phyloP scores from a whole-genome alignment of 2,329 filamentous ascomycete species.

The Taxawa tesnikishii region DNA sequence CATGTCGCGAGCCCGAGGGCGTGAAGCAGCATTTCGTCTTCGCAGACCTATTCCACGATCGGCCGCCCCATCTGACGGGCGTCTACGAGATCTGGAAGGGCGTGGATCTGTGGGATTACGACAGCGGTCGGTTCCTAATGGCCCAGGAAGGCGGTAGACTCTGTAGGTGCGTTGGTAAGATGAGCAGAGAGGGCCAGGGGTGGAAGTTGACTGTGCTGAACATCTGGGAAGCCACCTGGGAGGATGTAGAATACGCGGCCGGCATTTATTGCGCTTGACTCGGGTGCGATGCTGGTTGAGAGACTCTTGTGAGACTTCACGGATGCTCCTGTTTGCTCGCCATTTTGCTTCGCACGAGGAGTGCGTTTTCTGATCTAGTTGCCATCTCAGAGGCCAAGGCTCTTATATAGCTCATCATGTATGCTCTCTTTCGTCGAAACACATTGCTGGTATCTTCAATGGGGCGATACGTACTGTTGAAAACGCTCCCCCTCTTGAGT shows the following conservation, averaged over 20 bases:
- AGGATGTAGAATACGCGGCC: conserved; percentile 40
- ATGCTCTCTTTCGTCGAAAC: too few species aligned
- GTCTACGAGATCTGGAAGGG: conserved; percentile 35
- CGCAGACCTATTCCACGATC: conserved; percentile 47
- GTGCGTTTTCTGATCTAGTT: too few species aligned
- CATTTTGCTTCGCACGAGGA: too few species aligned
- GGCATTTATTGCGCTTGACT: too few species aligned
- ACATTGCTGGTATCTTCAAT: too few species aligned
- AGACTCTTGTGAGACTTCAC: too few species aligned
- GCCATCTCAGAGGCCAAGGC: too few species aligned
- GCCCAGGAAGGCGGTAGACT: conserved; percentile 19
- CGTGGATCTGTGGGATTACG: conserved; percentile 29
- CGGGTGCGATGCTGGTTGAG: too few species aligned
- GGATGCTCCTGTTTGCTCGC: too few species aligned
- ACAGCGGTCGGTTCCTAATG: conserved; percentile 29
- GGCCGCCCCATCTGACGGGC: conserved; percentile 40
- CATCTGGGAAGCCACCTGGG: conserved; percentile 40
- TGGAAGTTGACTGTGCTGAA: conserved; percentile 36
- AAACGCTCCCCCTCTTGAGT: too few species aligned
- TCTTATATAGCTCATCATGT: too few species aligned
- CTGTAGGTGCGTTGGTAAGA: conserved; percentile 36
- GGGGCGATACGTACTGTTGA: too few species aligned
- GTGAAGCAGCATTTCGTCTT: conserved; percentile 52
- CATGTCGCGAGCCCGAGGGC: conserved; percentile 37
- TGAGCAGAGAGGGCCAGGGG: conserved; percentile 31